phyloP scores from a whole-genome alignment of 2,329 filamentous ascomycete species.

The Aureobasidium uvarum region DNA sequence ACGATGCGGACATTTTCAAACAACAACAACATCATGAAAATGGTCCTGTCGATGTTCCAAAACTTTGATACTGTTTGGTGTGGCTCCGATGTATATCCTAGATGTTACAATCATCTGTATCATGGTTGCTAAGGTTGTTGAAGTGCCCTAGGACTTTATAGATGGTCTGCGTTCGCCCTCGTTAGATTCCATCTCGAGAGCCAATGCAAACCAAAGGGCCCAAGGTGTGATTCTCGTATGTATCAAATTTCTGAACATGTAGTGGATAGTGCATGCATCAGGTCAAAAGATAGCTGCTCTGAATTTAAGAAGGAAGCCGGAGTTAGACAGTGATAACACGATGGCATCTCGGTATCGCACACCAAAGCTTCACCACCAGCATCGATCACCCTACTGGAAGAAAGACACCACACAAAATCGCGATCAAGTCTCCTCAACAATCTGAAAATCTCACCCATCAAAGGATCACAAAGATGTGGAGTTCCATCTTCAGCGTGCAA shows the following conservation, averaged over 20 bases:
- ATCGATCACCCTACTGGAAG: background rate
- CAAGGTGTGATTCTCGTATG: background rate
- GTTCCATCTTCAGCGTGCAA: background rate
- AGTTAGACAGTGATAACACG: background rate
- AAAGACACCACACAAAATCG: background rate
- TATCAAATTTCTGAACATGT: background rate
- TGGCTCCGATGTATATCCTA: too few relatives aligned
- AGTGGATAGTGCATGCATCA: background rate
- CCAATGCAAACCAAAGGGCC: too few relatives aligned
- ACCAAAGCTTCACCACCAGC: background rate
- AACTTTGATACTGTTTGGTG: too few relatives aligned
- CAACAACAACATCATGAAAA: too few relatives aligned
- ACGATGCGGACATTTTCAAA: too few relatives aligned
- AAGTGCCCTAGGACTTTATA: too few relatives aligned
- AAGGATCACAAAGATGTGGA: conserved; percentile 4
- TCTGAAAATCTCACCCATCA: background rate
- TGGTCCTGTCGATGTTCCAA: too few relatives aligned
- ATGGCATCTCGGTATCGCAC: background rate
- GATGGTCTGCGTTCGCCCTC: too few relatives aligned
- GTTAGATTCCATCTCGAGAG: too few relatives aligned
- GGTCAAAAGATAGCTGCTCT: background rate
- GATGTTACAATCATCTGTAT: too few relatives aligned
- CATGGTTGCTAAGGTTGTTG: too few relatives aligned
- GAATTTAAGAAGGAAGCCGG: background rate
- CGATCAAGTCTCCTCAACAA: conserved; percentile 11